Base-by-base conservation (phyloP, 1,284 basidiomycete species). In the Ganoderma leucocontextum region DNA sequence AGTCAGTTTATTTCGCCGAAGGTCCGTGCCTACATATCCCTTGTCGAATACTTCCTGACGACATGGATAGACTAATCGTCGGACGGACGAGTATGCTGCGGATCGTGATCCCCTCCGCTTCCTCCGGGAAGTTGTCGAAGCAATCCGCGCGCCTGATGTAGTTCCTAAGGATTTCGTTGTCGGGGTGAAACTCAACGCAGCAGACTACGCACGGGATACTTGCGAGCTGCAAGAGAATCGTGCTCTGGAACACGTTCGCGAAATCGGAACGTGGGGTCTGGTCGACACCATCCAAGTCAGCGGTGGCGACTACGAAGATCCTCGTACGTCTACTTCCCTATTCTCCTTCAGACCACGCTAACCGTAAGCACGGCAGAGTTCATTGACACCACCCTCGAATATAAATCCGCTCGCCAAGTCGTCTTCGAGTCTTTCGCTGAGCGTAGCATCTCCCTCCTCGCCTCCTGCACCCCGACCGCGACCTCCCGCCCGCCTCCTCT, bases 201-300 rank as follows among this genome's bases (percentile, higher is more conserved):
- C 90, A 0, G 97, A 98, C 78, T 98, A 95, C 73, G 83, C 91
- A 0, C 81, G 82, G 42, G 79, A 74, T 4, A 74, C 76, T 36
- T 72, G 73, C 36, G 72, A 71, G 1, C 66, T 71, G 17, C 68
- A 77, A n/a, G 81, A 83, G 68, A 72, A 84, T n/a, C 85, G 86
- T 55, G 91, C 91, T 2, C 79, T 95, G 4, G 79, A 83, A 44
- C 91, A 96, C 72, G 83, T 96, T 22, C 78, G 81, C 39, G 79
- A 85, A 66, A 88, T 97, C 52, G 87, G 91, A 0, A 79, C 80
- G 35, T 93, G 91, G 87, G 84, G 84, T 0, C 80, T 81, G 13
- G 78, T 95, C 1, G 95, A 96, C 78, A 94, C 95, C 77, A 90
- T 97, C 63, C 94, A 96, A 80, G 88, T 97, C 68, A 95, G 91